Conservation (phyloP, 2,329 filamentous ascomycete genomes). For the Colletotrichum endophyticum region DNA sequence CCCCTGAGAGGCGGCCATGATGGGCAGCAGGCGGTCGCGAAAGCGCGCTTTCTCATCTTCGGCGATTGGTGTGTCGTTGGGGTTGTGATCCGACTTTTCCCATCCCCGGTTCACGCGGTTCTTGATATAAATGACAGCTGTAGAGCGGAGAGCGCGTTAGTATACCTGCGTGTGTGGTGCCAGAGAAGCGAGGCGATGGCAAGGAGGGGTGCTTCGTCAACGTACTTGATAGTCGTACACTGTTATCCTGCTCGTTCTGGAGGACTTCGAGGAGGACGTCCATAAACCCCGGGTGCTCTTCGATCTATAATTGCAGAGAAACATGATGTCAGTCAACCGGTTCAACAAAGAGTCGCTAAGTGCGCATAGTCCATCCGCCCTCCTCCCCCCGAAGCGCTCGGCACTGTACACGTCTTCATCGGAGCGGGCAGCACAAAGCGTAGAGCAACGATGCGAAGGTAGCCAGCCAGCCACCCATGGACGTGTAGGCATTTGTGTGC, state of each 20-base stretch:
- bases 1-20: constrained; percentile 80
- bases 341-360: constrained; percentile 18
- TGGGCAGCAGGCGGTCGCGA: constrained; percentile 85
- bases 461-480: not conserved
- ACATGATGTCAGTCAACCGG: constrained; percentile 8
- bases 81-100: constrained; percentile 77
- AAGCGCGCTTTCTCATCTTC: constrained; percentile 90
- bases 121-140: constrained; percentile 97
- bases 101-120: constrained; percentile 95
- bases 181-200: not conserved
- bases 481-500: not conserved
- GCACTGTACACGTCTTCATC: not conserved
- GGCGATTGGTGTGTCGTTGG: constrained; percentile 75
- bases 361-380: not conserved
- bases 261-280: constrained; percentile 91
- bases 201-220: constrained; percentile 23
- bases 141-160: constrained; percentile 20
- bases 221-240: constrained; percentile 88
- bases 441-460: constrained; percentile 7
- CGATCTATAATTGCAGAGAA: constrained; percentile 66
- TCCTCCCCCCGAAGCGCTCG: not conserved
- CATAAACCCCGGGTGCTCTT: constrained; percentile 87
- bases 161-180: not conserved
- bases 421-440: not conserved
- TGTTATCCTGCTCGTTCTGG: constrained; percentile 83